phyloP scores from a whole-genome alignment of 768 basidiomycete species.

The Boletus speciosus region DNA sequence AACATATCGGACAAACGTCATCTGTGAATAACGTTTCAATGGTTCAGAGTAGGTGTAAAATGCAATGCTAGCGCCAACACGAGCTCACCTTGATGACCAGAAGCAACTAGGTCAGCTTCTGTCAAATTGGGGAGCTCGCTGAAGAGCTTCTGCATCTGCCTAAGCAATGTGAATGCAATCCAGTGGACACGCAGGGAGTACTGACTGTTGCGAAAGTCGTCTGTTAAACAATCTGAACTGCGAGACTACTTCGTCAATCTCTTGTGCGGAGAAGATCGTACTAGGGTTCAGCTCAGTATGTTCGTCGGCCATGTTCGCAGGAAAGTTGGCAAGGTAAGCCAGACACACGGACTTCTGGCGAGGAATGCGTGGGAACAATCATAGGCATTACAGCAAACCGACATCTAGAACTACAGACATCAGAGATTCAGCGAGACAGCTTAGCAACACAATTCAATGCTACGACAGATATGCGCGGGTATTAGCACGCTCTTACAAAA shows the following conservation, averaged over 20 bases:
- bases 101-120: conserved; percentile 45
- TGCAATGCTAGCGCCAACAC: not conserved
- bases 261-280: conserved; percentile 20
- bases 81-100: conserved; percentile 46
- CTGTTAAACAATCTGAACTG: conserved; percentile 28
- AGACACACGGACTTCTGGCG: conserved; percentile 8
- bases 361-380: conserved; percentile 28
- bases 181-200: not conserved
- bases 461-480: conserved; percentile 23
- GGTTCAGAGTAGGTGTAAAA: not conserved
- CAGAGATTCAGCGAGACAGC: conserved; percentile 31
- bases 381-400: conserved; percentile 20
- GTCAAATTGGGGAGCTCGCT: conserved; percentile 46
- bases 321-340: not conserved
- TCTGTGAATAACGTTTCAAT: conserved; percentile 39
- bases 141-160: conserved; percentile 40
- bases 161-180: conserved; percentile 16
- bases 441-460: conserved; percentile 16
- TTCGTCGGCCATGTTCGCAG: conserved; percentile 22
- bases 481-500: conserved; percentile 29
- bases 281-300: conserved; percentile 5
- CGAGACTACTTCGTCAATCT: conserved; percentile 30
- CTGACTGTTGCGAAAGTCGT: conserved; percentile 28
- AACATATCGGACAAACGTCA: conserved; percentile 71
- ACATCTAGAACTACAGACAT: conserved; percentile 24